phyloP scores from a whole-genome alignment of 192 early-diverging fungal species.

The Pecoramyces ruminantium region DNA sequence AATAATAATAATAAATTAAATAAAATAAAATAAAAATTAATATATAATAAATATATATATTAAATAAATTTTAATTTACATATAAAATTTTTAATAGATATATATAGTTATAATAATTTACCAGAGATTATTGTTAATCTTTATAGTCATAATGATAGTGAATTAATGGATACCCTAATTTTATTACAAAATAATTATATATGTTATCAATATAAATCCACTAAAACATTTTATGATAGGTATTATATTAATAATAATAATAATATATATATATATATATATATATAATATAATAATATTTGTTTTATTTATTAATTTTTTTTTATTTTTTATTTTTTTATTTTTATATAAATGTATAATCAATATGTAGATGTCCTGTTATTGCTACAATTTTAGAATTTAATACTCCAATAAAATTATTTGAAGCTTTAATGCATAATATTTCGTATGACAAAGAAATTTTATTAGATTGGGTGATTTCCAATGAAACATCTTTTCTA shows the following conservation, averaged over 20 bases:
- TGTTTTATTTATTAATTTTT: no score
- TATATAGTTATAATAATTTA: not conserved
- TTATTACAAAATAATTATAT: not conserved
- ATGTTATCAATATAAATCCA: not conserved
- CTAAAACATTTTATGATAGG: not conserved
- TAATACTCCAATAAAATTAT: not conserved
- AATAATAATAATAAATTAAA: no score
- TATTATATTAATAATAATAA: no score
- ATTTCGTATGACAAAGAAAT: not conserved
- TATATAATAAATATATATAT: no score
- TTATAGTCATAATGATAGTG: not conserved
- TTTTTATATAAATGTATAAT: no score
- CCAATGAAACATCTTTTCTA: not conserved
- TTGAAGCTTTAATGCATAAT: not conserved
- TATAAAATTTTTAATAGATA: not conserved
- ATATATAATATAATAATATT: no score
- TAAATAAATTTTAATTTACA: no score
- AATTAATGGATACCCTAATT: not conserved
- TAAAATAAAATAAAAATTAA: no score
- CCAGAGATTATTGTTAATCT: not conserved
- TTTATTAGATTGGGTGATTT: not conserved
- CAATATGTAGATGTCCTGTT: not conserved
- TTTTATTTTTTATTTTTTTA: no score
- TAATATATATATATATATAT: no score
- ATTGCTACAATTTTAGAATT: not conserved